A percentile compares a stretch with the other conserved stretches of the same genome.
phyloP scores from a whole-genome alignment of 1,139 yeast species.

The Diutina rugosa region DNA sequence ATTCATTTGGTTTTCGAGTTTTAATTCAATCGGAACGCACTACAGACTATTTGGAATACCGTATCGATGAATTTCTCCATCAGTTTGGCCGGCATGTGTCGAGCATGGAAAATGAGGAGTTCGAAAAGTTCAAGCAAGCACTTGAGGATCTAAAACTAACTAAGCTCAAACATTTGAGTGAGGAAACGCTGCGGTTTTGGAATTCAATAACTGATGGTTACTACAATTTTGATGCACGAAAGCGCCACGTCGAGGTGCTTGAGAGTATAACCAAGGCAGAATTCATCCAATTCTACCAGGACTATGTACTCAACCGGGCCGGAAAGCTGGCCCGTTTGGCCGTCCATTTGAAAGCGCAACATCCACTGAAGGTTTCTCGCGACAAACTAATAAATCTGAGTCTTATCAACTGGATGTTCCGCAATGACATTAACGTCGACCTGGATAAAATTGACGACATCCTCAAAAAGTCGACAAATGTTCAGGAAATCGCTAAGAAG shows the following conservation, averaged over 20 bases:
- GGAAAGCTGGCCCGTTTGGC: conserved; percentile 35
- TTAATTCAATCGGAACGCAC: conserved; percentile 78
- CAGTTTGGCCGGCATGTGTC: conserved; percentile 14
- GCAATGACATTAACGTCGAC: conserved; percentile 10
- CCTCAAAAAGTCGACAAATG: conserved; percentile 4
- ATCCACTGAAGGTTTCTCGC: conserved; percentile 14
- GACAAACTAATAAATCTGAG: conserved; percentile 16
- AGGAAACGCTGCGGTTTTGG: conserved; percentile 62
- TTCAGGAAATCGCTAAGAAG: conserved; percentile 3
- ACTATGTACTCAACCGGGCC: conserved; percentile 17
- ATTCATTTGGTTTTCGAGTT: conserved; percentile 67
- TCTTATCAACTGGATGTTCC: conserved; percentile 15
- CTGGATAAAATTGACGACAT: conserved; percentile 14
- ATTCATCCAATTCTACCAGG: conserved; percentile 39
- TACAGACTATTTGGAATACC: conserved; percentile 57
- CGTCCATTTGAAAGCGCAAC: conserved; percentile 59
- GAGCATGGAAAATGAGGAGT: conserved; percentile 46
- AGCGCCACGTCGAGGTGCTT: conserved; percentile 44
- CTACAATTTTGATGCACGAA: conserved; percentile 56
- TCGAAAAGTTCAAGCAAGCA: conserved; percentile 44
- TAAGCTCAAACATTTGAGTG: conserved; percentile 63
- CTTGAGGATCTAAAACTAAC: conserved; percentile 53
- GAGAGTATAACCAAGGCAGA: conserved; percentile 42
- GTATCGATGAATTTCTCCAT: conserved; percentile 58
- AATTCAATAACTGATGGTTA: conserved; percentile 59